phyloP scores from a whole-genome alignment of 371 early-diverging fungal species.

The Capillidium rhysosporum region DNA sequence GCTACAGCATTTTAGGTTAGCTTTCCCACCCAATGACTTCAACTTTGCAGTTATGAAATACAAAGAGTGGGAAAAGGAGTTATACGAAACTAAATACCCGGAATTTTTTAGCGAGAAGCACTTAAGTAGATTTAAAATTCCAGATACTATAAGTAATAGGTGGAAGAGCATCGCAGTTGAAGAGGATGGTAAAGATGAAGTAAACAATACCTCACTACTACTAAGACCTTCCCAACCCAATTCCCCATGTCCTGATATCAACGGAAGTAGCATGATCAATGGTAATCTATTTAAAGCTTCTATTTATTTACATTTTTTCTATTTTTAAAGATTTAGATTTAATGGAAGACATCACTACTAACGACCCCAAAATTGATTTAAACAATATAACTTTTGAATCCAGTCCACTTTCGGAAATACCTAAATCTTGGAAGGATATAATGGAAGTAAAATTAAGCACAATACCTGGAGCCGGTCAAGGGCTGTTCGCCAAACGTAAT shows the following conservation, averaged over 20 bases:
- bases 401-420: conserved; percentile 13
- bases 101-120: conserved; percentile 36
- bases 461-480: conserved; percentile 46
- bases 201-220: not conserved
- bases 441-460: conserved; percentile 34
- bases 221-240: not conserved
- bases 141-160: not conserved
- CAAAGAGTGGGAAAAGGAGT: conserved; percentile 41
- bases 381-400: not conserved
- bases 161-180: conserved; percentile 9
- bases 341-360: not conserved
- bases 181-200: not conserved
- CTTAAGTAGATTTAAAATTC: not conserved
- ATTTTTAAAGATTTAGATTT: not conserved
- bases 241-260: not conserved
- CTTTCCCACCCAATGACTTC: conserved; percentile 56
- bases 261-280: conserved; percentile 2
- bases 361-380: not conserved
- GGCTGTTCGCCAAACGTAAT: conserved; percentile 50
- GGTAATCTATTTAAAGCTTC: too few species aligned
- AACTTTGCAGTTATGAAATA: conserved; percentile 47
- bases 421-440: conserved; percentile 29
- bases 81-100: conserved; percentile 56
- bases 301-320: too few species aligned
- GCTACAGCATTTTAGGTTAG: conserved; percentile 45